Evolutionary conservation across 768 basidiomycete species (phyloP).

Genomic region (Boletus barrowsii): DNA sequence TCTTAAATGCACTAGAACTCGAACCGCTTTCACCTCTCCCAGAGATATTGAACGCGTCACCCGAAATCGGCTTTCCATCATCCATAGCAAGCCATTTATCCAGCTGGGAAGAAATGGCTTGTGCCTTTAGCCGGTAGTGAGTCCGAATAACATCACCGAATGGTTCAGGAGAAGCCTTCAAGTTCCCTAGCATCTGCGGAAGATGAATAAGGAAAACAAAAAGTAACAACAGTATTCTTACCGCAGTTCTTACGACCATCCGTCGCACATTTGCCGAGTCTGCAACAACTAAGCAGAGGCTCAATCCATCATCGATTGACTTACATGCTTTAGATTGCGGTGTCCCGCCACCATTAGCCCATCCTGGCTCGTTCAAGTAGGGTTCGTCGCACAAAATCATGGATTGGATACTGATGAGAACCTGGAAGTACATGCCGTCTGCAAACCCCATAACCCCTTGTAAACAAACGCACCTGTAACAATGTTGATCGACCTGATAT

Average conservation of each 20-base stretch:
- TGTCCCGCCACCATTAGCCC: constrained; percentile 71
- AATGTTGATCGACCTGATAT: constrained; percentile 85
- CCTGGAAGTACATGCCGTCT: constrained; percentile 32
- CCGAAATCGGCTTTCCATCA: constrained; percentile 58
- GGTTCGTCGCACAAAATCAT: constrained; percentile 95
- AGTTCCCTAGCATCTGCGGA: constrained; percentile 75
- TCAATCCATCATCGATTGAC: constrained; percentile 18
- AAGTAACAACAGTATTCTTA: constrained; percentile 31
- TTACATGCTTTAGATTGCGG: constrained; percentile 75
- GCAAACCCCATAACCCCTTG: neutral
- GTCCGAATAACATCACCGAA: constrained; percentile 86
- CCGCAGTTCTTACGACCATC: constrained; percentile 89
- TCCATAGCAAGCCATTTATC: constrained; percentile 76
- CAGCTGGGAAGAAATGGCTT: constrained; percentile 64
- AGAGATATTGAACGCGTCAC: constrained; percentile 51
- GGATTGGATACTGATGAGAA: constrained; percentile 92
- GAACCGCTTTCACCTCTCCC: constrained; percentile 38
- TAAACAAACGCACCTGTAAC: constrained; percentile 56
- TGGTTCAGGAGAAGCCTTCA: constrained; percentile 79
- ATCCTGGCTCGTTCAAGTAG: constrained; percentile 90
- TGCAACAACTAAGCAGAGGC: constrained; percentile 29
- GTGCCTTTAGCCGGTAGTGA: constrained; percentile 86
- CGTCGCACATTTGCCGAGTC: constrained; percentile 91
- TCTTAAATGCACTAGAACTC: constrained; percentile 58
- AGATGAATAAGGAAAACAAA: constrained; percentile 7